These are phyloP conservation scores for Curvularia spicifera DNA, from an alignment of 2,329 filamentous ascomycete genomes.

Conservation along the genomic window DNA sequence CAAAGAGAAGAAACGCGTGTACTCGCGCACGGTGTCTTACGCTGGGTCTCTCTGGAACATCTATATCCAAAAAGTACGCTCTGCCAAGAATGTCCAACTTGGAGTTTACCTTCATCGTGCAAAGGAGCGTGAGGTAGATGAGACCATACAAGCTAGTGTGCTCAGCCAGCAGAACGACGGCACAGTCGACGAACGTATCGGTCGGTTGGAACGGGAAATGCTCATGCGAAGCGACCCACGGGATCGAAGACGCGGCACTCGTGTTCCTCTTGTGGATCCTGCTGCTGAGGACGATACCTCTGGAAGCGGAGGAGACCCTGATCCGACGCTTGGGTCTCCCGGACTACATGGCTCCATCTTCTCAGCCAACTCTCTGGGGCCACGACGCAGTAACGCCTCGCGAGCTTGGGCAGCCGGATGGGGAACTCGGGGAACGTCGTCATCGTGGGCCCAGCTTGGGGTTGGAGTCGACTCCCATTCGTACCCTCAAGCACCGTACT, in stretches of 20 bases:
- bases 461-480: slow-evolving; percentile 11
- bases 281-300: slow-evolving; percentile 52
- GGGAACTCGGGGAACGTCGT: no score
- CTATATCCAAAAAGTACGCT: slow-evolving; percentile 66
- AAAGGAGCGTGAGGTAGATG: slow-evolving; percentile 61
- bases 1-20: slow-evolving; percentile 66
- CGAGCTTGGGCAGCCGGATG: not conserved
- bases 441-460: no score
- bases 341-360: slow-evolving; percentile 33
- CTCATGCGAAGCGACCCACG: slow-evolving; percentile 51
- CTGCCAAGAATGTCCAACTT: slow-evolving; percentile 62
- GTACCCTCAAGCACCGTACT: slow-evolving; percentile 24
- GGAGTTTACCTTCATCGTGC: slow-evolving; percentile 66
- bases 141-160: slow-evolving; percentile 49
- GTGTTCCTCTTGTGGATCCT: slow-evolving; percentile 32
- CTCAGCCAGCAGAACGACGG: slow-evolving; percentile 49
- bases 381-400: slow-evolving; percentile 27
- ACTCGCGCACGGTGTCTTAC: slow-evolving; percentile 65
- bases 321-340: slow-evolving; percentile 45
- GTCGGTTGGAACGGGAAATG: slow-evolving; percentile 61
- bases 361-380: slow-evolving; percentile 24
- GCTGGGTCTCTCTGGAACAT: slow-evolving; percentile 66
- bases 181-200: slow-evolving; percentile 61
- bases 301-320: slow-evolving; percentile 55
- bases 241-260: slow-evolving; percentile 39